phyloP scores from a whole-genome alignment of 768 basidiomycete genomes.

The Cystofilobasidium ferigula region DNA sequence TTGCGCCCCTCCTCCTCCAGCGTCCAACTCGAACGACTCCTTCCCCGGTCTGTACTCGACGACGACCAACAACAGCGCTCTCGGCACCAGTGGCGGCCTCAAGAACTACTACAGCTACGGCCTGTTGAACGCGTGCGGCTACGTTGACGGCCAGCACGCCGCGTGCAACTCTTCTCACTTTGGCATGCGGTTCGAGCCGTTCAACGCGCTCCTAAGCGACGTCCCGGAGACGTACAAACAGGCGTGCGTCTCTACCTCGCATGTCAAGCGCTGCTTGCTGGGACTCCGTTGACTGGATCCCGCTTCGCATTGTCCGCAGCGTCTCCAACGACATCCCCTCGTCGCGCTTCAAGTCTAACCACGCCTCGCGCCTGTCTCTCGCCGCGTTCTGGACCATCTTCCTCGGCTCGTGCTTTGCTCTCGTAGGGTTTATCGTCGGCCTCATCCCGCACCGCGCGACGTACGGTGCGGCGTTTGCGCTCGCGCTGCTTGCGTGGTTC shows the following conservation, averaged over 20 bases:
- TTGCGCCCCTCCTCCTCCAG: not conserved
- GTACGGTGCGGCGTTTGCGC: not conserved
- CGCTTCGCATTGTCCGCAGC: not conserved
- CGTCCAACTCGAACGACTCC: not conserved
- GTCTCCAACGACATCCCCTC: conserved; percentile 5
- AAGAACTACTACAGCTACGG: conserved; percentile 19
- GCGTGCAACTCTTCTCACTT: conserved; percentile 6
- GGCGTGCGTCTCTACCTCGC: not conserved
- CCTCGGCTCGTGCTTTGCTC: conserved; percentile 16
- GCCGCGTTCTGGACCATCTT: conserved; percentile 26
- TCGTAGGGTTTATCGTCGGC: conserved; percentile 20
- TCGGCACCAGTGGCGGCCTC: conserved; percentile 10
- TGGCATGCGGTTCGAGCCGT: conserved; percentile 12
- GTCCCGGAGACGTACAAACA: not conserved
- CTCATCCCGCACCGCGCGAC: conserved; percentile 11
- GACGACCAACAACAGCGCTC: not conserved
- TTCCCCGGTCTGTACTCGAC: conserved; percentile 7
- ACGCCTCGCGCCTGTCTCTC: not conserved
- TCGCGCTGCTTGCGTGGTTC: not conserved
- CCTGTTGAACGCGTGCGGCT: conserved; percentile 13
- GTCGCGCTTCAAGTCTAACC: not conserved
- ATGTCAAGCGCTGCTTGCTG: not conserved
- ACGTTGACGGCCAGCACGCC: not conserved
- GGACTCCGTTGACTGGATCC: not conserved
- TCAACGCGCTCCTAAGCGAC: conserved; percentile 8